These are phyloP conservation scores for Cryphonectria radicalis DNA, from an alignment of 2,329 filamentous ascomycete species.

Conservation along the genomic window DNA sequence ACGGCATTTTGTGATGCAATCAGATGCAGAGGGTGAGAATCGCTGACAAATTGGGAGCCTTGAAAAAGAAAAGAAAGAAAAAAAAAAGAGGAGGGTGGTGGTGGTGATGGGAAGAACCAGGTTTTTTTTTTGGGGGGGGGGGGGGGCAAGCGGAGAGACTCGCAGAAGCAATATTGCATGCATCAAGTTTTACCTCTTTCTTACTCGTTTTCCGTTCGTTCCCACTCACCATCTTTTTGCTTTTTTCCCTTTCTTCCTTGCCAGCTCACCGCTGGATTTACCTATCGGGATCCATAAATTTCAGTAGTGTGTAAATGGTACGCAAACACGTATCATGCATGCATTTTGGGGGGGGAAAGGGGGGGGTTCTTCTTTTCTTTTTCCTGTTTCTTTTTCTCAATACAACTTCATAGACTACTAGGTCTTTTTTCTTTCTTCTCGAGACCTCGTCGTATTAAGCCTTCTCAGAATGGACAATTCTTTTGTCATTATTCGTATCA, in stretches of 20 bases:
- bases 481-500: not conserved
- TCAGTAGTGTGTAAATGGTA: not conserved
- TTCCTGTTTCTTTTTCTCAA: not conserved
- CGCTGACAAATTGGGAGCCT: not conserved
- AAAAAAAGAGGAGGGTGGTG: too few relatives aligned
- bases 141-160: not conserved
- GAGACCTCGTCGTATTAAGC: not conserved
- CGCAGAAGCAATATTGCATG: not conserved
- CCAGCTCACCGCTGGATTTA: constrained; percentile 7
- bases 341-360: too few relatives aligned
- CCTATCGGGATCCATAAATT: not conserved
- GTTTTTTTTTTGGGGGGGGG: too few relatives aligned
- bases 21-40: not conserved
- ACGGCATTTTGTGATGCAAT: not conserved
- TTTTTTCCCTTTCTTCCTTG: constrained; percentile 26
- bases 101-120: too few relatives aligned
- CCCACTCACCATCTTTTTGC: constrained; percentile 32
- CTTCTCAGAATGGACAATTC: not conserved
- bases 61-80: not conserved
- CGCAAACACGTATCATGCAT: not conserved
- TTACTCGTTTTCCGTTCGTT: constrained; percentile 32
- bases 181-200: constrained; percentile 3
- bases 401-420: not conserved
- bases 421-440: not conserved
- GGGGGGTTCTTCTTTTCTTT: not conserved